phyloP scores from a whole-genome alignment of 345 rosid genomes.

The Anacardium occidentale region DNA sequence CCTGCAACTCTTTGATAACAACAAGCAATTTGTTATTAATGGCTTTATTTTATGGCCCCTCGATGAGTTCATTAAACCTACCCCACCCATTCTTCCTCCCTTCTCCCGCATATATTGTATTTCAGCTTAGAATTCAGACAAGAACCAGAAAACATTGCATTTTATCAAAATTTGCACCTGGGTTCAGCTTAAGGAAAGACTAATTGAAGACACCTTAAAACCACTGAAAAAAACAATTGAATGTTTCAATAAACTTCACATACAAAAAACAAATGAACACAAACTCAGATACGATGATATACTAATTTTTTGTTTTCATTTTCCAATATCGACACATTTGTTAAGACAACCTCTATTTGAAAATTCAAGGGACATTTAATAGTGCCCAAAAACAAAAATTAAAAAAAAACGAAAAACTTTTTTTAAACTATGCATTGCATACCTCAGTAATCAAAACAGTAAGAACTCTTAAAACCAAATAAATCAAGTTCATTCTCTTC shows the following conservation, averaged over 20 bases:
- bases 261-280: no score
- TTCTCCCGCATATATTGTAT: not conserved
- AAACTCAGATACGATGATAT: no score
- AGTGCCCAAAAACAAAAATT: not conserved
- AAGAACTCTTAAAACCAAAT: not conserved
- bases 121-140: not conserved
- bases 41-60: not conserved
- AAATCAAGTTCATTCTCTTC: not conserved
- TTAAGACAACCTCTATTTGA: not conserved
- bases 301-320: no score
- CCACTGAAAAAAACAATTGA: no score
- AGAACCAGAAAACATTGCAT: not conserved
- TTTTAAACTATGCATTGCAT: not conserved
- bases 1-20: no score
- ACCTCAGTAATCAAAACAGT: not conserved
- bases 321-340: no score
- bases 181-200: not conserved
- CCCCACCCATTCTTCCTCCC: not conserved
- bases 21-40: no score
- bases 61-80: slow-evolving; percentile 2
- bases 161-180: not conserved
- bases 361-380: not conserved
- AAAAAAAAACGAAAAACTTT: no score
- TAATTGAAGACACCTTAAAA: no score
- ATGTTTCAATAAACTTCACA: no score